Evolutionary conservation across 371 early-diverging fungal species (phyloP).

Genomic region (Cokeromyces recurvatus): DNA sequence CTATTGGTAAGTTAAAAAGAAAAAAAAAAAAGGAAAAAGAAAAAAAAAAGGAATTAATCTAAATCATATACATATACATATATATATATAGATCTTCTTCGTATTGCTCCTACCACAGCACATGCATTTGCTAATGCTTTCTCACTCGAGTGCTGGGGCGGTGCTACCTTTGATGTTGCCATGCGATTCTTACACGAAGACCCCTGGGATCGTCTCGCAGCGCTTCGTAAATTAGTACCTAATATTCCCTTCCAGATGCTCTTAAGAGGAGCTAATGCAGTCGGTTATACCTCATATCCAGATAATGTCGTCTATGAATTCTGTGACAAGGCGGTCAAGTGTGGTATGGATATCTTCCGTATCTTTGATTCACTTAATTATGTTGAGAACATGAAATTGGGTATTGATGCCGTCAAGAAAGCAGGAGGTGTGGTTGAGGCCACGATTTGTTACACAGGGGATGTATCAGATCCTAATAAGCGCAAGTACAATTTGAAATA

Average conservation of each 20-base stretch:
- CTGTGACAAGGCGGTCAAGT: slow-evolving; percentile 81
- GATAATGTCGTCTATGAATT: slow-evolving; percentile 94
- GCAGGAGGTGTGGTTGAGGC: slow-evolving; percentile 95
- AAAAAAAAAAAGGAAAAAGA: background rate
- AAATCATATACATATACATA: no score
- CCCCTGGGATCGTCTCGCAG: slow-evolving; percentile 86
- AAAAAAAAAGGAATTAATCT: slow-evolving; percentile 1
- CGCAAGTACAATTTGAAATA: slow-evolving; percentile 82
- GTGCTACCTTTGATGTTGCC: slow-evolving; percentile 93
- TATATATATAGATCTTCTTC: slow-evolving; percentile 43
- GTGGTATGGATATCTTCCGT: slow-evolving; percentile 93
- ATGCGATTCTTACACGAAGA: slow-evolving; percentile 92
- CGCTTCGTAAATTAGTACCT: slow-evolving; percentile 80
- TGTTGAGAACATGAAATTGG: slow-evolving; percentile 87
- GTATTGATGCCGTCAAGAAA: slow-evolving; percentile 86
- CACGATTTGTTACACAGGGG: slow-evolving; percentile 89
- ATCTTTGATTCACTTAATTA: slow-evolving; percentile 95
- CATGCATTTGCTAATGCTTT: slow-evolving; percentile 83
- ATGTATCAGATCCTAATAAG: slow-evolving; percentile 72
- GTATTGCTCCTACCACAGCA: slow-evolving; percentile 82
- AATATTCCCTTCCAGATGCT: slow-evolving; percentile 97
- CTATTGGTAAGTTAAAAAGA: slow-evolving; percentile 56
- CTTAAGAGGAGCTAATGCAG: slow-evolving; percentile 94
- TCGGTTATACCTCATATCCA: slow-evolving; percentile 94
- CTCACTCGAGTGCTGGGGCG: slow-evolving; percentile 90